Base-by-base conservation (phyloP, 164 flowering plant genomes). In the Stephania cephalantha region DNA sequence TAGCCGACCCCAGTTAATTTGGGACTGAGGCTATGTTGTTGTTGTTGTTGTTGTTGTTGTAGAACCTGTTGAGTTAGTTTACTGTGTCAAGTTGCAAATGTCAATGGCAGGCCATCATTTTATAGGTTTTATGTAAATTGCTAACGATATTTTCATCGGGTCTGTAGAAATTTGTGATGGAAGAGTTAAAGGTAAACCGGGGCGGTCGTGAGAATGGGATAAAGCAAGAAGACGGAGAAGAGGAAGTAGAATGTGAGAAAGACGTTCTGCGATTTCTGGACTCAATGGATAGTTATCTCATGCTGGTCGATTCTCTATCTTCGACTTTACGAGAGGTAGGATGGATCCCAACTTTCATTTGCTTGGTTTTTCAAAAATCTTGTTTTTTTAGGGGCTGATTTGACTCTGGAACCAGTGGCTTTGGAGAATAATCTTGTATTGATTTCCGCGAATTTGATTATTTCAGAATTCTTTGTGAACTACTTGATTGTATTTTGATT, bases 261-360 rank as follows among this genome's bases (percentile, higher is more conserved):
- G 65, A 71, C n/a, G 64, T 85, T 42, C 46, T 90, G 73, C 81
- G 61, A 53, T 86, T 90, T 73, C 80, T 90, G 17, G 94, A 90
- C 74, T 90, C 89, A 17, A 20, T 80, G 67, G 87, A 90, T 48
- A 73, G 67, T 65, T 90, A 88, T 77, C 76, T 90, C 18, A 81
- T 78, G 22, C 82, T 84, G 9, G 65, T 85, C 13, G 88, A 84
- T 71, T 83, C 88, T 11, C 77, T 90, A 48, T 86, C 90, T 78
- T 81, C 89, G 22, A 78, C 83, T 61, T 58, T 58, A 15, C 17
- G 64, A 58, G n/a, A 58, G 64, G 64, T 6, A 58, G 25, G 44
- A 55, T 6, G 18, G 9, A 11, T 55, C 6, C 20, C 7, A 67
- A 42, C 42, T 67, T 30, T 31, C 42, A 58, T 17, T 58, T 58